These are phyloP conservation scores for Nannochloris sp. DNA, from an alignment of 139 green algal genomes.

Conservation along the genomic window DNA sequence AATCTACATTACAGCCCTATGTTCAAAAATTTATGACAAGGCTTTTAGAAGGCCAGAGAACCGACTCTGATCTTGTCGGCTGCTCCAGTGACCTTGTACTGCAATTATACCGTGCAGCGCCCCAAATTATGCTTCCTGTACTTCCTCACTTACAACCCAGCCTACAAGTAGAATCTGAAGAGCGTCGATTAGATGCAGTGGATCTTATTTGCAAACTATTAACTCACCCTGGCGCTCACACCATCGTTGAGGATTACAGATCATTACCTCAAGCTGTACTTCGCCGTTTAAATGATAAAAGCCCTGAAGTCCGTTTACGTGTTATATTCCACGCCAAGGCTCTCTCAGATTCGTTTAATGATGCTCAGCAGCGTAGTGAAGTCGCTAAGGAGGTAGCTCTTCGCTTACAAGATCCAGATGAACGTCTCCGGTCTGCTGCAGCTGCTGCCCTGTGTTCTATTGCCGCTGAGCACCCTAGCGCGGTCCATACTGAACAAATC, in stretches of 20 bases:
- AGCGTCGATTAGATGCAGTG: conserved; percentile 32
- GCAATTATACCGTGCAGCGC: conserved; percentile 49
- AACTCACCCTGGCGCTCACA: conserved; percentile 16
- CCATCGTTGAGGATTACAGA: conserved; percentile 31
- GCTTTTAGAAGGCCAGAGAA: conserved; percentile 28
- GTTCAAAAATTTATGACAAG: conserved; percentile 47
- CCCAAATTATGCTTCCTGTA: conserved; percentile 61
- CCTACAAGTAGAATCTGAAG: conserved; percentile 44
- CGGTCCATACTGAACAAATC: conserved; percentile 16
- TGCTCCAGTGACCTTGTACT: conserved; percentile 38
- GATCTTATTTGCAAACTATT: conserved; percentile 54
- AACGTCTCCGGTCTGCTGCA: conserved; percentile 53
- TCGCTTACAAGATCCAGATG: conserved; percentile 59
- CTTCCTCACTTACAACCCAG: conserved; percentile 51
- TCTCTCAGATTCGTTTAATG: neutral
- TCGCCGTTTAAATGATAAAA: conserved; percentile 12
- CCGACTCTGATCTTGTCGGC: conserved; percentile 35
- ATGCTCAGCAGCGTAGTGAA: neutral
- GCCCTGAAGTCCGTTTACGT: conserved; percentile 25
- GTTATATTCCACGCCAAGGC: conserved; percentile 28
- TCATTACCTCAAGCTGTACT: conserved; percentile 38
- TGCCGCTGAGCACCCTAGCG: neutral
- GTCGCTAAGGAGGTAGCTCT: conserved; percentile 16
- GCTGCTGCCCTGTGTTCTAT: conserved; percentile 26
- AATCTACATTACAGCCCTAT: conserved; percentile 31